Evolutionary conservation across 1,284 basidiomycete genomes (phyloP), one percentile per base, ranked within the genome.

Genomic region (Ceratobasidium sp.): DNA sequence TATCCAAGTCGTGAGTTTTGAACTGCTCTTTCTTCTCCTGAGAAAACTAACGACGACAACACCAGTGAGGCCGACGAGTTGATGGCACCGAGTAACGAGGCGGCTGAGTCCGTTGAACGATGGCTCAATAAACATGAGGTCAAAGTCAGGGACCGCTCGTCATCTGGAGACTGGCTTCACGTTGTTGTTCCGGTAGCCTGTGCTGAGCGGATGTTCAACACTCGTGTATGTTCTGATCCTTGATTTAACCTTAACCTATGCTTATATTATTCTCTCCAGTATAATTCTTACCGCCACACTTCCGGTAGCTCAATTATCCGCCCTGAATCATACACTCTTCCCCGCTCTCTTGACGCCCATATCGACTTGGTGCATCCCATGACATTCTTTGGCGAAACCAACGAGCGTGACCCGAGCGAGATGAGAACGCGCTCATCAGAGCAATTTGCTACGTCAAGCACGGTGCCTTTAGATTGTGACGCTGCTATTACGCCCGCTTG

Each of bases 401-500:
- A 73, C 9, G 31, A 85, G 84, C 78, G 84, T 84, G 78, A 14
- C 36, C 31, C 7, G 27, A 69, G 78, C n/a, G 76, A 64, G 1
- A 73, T 80, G 53, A 78, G 75, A 24, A 78, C 69, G 44, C 33
- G 59, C 79, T 75, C 31, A 74, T 80, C 51, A 79, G 79, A 48
- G 75, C 78, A 31, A 80, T 53, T 79, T 80, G n/a, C 65, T 9
- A 17, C 33, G 3, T 7, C 27, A 14, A 22, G 5, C 29, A 45
- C 17, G 8, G 83, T 81, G 5, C 77, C 87, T 0, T 77, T 84
- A 0, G 85, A 83, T 77, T 91, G 90, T 78, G 77, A 79, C 2
- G 81, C 78, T 1, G 84, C 81, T 1, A 87, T 91, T 74, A 91
- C 90, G 0, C 89, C 89, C 11, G 80, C 87, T 0, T 91, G 90